Evolutionary conservation across 2,329 filamentous ascomycete genomes (phyloP), one percentile per base, ranked within the genome.

Genomic region (Lanzia echinophila): DNA sequence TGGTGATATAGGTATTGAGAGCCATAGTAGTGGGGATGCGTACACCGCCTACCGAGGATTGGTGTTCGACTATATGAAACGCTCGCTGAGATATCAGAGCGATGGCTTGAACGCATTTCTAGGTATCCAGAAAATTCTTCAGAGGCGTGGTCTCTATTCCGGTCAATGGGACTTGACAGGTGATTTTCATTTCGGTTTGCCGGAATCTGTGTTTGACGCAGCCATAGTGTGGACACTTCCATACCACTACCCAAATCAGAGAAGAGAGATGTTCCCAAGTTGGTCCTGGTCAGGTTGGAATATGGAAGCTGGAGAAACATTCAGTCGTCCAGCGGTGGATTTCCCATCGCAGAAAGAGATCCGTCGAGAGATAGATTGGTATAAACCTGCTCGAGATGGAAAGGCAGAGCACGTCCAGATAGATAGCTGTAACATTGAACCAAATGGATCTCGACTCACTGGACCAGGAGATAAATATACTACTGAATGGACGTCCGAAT

Each of bases 261-360:
- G 53, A 46, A 38, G 47, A 28, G 7, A 38, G n/a, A 24, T 38
- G 10, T 56, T 53, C 17, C 54, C 48, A 19, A 53, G 49, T 13
- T 48, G 49, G 43, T 36, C 45, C 19, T 56, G 54, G 54, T 33
- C 22, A 15, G 54, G 44, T 13, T 53, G 50, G 43, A 47, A 49
- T 8, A 32, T 41, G 34, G 34, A 49, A 15, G 15, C 17, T 19
- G 34, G 34, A 13, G 6, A 41, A 4, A 31, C 5, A 12, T 41
- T 49, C 38, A 33, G 22, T 20, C 47, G 47, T 31, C 33, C 20
- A 15, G 15, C 33, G n/a, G 34, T 49, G 13, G 19, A 3, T 12
- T 39, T 49, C 19, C 34, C 34, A 41, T 12, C 2, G 2, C 7
- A 4, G 11, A 4, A 39, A n/a, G 8, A 7, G 10, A 28, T 38